Percentiles rank a stretch among this genome's conserved stretches.
Evolutionary conservation across 2,329 filamentous ascomycete species (phyloP).

Genomic region (Stagonosporopsis vannaccii): DNA sequence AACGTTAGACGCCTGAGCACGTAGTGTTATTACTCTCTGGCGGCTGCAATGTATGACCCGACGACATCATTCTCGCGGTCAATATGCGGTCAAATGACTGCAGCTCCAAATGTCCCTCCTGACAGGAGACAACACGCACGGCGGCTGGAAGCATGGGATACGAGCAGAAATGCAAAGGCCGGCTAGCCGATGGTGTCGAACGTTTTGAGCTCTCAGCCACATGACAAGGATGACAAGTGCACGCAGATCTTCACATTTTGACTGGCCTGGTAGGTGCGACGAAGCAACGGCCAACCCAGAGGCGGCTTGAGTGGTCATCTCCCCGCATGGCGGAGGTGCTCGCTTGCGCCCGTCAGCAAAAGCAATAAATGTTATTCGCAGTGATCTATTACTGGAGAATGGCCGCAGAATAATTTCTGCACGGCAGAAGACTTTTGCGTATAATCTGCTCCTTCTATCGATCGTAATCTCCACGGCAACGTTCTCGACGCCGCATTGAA

Average conservation of each 20-base stretch:
- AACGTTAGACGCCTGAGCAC: conserved; percentile 25
- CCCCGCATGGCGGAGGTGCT: conserved; percentile 37
- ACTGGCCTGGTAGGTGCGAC: conserved; percentile 28
- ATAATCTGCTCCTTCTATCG: neutral
- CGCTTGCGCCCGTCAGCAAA: conserved; percentile 37
- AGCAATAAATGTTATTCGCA: conserved; percentile 26
- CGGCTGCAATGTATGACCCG: conserved; percentile 30
- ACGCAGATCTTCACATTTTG: conserved; percentile 40
- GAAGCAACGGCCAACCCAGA: conserved; percentile 40
- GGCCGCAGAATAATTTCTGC: neutral
- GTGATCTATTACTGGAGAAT: conserved; percentile 13
- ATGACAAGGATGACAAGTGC: conserved; percentile 35
- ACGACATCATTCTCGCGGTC: conserved; percentile 18
- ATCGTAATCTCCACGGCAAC: conserved; percentile 2
- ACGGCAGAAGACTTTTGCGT: conserved; percentile 2
- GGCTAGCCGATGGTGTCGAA: conserved; percentile 27
- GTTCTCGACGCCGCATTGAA: conserved; percentile 7
- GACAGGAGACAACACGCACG: neutral
- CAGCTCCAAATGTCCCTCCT: neutral
- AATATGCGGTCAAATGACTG: conserved; percentile 10
- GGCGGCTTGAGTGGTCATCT: conserved; percentile 37
- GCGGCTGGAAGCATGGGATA: conserved; percentile 9
- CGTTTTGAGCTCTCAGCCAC: conserved; percentile 43
- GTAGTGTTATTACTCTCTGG: conserved; percentile 30
- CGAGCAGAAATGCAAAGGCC: conserved; percentile 3